These are phyloP conservation scores for Passiflora organensis DNA, from an alignment of 345 rosid species.

Conservation along the genomic window DNA sequence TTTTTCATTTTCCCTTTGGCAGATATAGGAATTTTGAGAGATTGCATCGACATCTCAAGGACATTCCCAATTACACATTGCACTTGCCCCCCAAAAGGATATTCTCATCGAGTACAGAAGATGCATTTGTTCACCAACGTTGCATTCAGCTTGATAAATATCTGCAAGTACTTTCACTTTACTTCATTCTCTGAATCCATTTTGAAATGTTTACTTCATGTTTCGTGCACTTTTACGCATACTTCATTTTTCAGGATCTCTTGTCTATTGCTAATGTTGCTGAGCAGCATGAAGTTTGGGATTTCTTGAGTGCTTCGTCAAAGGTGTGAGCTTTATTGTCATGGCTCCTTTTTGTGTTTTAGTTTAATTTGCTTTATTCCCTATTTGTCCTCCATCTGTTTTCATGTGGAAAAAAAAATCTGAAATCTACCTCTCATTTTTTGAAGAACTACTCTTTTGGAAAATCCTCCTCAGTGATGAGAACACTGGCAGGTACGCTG, in stretches of 20 bases:
- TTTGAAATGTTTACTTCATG: slow-evolving; percentile 10
- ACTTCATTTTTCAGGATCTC: slow-evolving; percentile 62
- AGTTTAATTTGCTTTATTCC: background rate
- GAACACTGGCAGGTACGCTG: slow-evolving; percentile 80
- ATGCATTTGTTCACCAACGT: slow-evolving; percentile 95
- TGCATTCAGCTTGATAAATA: slow-evolving; percentile 95
- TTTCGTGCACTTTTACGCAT: slow-evolving; percentile 9
- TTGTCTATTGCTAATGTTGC: slow-evolving; percentile 95
- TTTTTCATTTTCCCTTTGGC: slow-evolving; percentile 17
- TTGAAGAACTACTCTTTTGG: slow-evolving; percentile 92
- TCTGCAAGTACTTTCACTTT: slow-evolving; percentile 55
- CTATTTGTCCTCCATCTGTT: background rate
- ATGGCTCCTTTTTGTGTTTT: background rate
- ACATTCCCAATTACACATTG: slow-evolving; percentile 89
- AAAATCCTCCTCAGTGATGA: slow-evolving; percentile 88
- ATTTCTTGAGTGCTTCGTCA: slow-evolving; percentile 81
- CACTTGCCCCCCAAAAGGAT: slow-evolving; percentile 98
- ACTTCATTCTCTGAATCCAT: slow-evolving; percentile 11
- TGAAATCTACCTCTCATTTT: slow-evolving; percentile 17
- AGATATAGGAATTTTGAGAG: slow-evolving; percentile 97
- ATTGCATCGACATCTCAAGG: slow-evolving; percentile 88
- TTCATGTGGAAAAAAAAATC: slow-evolving; percentile 7
- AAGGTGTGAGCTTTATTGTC: slow-evolving; percentile 49
- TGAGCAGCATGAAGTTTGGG: slow-evolving; percentile 99
- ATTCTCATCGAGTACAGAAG: slow-evolving; percentile 98